Evolutionary conservation across 2,329 filamentous ascomycete species (phyloP).

Genomic region (Cordyceps cicadae): DNA sequence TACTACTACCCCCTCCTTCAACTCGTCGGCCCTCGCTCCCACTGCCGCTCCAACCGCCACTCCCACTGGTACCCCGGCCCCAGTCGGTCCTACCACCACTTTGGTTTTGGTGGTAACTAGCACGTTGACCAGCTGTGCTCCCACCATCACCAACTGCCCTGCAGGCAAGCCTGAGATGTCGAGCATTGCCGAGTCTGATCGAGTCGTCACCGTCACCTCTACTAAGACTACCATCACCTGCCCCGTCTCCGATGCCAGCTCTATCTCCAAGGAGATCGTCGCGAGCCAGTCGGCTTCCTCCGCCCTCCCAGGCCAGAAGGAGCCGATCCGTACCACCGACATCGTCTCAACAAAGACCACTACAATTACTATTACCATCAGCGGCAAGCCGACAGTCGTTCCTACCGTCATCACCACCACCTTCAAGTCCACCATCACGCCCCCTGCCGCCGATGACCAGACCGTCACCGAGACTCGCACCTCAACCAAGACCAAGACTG

Average conservation of each 20-base stretch:
- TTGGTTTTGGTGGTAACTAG: conserved; percentile 45
- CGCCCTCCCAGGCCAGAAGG: conserved; percentile 24
- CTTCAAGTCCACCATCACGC: conserved; percentile 25
- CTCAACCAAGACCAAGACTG: conserved; percentile 19
- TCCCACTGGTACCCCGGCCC: neutral
- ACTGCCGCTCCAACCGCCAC: neutral
- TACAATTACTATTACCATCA: conserved; percentile 28
- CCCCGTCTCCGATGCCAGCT: conserved; percentile 34
- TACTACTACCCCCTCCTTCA: neutral
- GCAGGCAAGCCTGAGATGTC: conserved; percentile 26
- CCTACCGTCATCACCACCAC: conserved; percentile 37
- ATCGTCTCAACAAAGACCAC: conserved; percentile 25
- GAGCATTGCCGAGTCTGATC: conserved; percentile 28
- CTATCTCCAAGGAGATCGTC: conserved; percentile 34
- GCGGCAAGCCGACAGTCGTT: conserved; percentile 22
- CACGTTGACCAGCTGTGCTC: conserved; percentile 47
- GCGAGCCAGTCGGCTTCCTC: conserved; percentile 17
- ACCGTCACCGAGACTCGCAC: neutral
- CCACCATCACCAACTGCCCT: conserved; percentile 50
- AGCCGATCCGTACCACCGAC: conserved; percentile 17
- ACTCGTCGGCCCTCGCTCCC: neutral
- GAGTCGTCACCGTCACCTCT: conserved; percentile 28
- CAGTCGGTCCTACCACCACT: conserved; percentile 25
- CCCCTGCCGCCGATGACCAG: conserved; percentile 17
- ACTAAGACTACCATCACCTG: conserved; percentile 35